Conservation (phyloP, 306 rosid species). For the Fagus sylvatica region DNA sequence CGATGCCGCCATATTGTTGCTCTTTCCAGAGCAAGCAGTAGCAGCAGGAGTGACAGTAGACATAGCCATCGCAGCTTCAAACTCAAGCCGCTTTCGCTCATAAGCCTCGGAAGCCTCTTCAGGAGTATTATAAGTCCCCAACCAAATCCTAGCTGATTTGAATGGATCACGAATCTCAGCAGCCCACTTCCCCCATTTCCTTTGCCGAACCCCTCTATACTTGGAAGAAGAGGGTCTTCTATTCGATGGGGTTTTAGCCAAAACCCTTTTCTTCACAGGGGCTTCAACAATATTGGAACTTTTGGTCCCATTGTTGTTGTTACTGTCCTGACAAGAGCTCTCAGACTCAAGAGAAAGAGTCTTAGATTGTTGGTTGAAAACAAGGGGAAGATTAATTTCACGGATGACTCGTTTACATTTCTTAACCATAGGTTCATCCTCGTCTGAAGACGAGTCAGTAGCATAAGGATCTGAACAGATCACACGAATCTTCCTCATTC, state of each 20-base stretch:
- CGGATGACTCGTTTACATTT: slow-evolving; percentile 31
- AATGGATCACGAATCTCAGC: slow-evolving; percentile 93
- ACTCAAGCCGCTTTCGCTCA: slow-evolving; percentile 51
- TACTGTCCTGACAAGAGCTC: slow-evolving; percentile 40
- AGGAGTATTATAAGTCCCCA: slow-evolving; percentile 74
- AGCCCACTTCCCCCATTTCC: slow-evolving; percentile 93
- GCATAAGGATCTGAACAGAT: slow-evolving; percentile 67
- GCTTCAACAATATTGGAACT: not conserved
- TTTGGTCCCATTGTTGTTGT: slow-evolving; percentile 31
- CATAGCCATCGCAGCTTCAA: slow-evolving; percentile 43
- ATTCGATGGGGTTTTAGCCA: slow-evolving; percentile 12
- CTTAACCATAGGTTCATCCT: slow-evolving; percentile 43
- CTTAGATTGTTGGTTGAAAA: not conserved
- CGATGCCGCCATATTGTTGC: not conserved
- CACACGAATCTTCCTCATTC: slow-evolving; percentile 52
- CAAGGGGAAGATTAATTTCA: slow-evolving; percentile 41
- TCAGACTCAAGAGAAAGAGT: slow-evolving; percentile 21
- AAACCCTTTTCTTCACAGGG: slow-evolving; percentile 27
- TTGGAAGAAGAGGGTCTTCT: slow-evolving; percentile 36
- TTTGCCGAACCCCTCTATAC: slow-evolving; percentile 72
- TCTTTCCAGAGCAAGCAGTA: slow-evolving; percentile 20
- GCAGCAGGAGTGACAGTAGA: slow-evolving; percentile 17
- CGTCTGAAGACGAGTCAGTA: slow-evolving; percentile 74
- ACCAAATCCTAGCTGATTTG: slow-evolving; percentile 53
- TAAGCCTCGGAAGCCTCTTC: slow-evolving; percentile 77